Conservation (phyloP, 2,329 filamentous ascomycete genomes). For the Paramyrothecium sp. region DNA sequence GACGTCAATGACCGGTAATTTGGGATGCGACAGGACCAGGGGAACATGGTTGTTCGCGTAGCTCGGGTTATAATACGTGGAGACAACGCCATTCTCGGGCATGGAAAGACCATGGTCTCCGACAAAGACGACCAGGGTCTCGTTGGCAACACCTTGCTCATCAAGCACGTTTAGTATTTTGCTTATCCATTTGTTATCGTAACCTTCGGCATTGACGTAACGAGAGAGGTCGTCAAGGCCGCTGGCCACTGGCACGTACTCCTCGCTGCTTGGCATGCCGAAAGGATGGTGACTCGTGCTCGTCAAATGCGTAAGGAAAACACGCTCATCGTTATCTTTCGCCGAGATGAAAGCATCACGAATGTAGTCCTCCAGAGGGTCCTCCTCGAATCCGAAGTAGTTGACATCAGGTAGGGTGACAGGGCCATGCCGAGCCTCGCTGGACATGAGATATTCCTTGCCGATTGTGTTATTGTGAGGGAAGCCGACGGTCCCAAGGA, state of each 20-base stretch:
- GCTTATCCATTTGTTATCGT: constrained; percentile 29
- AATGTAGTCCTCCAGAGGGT: constrained; percentile 28
- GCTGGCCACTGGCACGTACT: constrained; percentile 21
- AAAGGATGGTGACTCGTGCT: constrained; percentile 34
- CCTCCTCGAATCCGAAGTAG: constrained; percentile 31
- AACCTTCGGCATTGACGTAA: constrained; percentile 31
- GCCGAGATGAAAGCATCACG: constrained; percentile 28
- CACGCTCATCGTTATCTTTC: constrained; percentile 24
- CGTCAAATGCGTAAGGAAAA: constrained; percentile 33
- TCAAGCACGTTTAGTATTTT: constrained; percentile 27
- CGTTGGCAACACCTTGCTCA: constrained; percentile 27
- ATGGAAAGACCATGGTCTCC: constrained; percentile 32
- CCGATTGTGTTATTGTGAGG: constrained; percentile 19
- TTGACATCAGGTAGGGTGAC: constrained; percentile 28
- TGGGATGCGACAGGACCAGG: constrained; percentile 28
- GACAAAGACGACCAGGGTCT: constrained; percentile 28
- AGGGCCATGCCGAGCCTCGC: constrained; percentile 24
- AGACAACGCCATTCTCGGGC: constrained; percentile 24
- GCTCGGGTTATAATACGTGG: constrained; percentile 30
- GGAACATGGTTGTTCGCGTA: constrained; percentile 30
- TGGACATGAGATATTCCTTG: constrained; percentile 26
- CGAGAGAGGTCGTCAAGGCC: constrained; percentile 27
- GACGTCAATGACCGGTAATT: constrained; percentile 27
- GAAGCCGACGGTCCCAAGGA: constrained; percentile 30
- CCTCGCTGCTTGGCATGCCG: constrained; percentile 23